These are phyloP conservation scores for Pichia eremophila DNA, from an alignment of 805 yeast species.

Conservation along the genomic window DNA sequence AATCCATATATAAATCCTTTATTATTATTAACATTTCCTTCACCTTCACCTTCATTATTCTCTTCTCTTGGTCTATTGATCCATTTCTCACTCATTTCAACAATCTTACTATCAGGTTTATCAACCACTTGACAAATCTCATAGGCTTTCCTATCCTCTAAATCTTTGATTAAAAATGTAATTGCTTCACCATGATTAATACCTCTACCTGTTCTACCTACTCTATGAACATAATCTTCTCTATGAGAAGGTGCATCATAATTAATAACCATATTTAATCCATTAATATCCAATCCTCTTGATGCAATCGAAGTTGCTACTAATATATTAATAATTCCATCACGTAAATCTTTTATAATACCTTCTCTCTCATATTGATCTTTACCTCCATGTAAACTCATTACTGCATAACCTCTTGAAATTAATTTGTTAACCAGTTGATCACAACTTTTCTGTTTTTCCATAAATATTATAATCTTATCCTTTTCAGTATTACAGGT, in stretches of 20 bases:
- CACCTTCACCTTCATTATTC: constrained; percentile 32
- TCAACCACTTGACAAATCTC: neutral
- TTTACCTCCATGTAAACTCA: constrained; percentile 86
- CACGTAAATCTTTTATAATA: constrained; percentile 62
- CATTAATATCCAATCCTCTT: constrained; percentile 89
- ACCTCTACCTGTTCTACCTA: constrained; percentile 94
- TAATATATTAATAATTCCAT: constrained; percentile 51
- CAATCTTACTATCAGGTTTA: constrained; percentile 39
- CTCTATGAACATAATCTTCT: constrained; percentile 94
- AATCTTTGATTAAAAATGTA: constrained; percentile 43
- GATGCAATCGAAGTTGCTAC: constrained; percentile 94
- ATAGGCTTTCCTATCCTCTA: neutral
- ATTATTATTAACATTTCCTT: constrained; percentile 34
- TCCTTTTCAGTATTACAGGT: constrained; percentile 27
- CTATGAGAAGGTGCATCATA: constrained; percentile 77
- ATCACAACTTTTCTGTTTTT: constrained; percentile 84
- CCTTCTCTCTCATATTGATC: constrained; percentile 74
- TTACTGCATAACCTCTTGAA: constrained; percentile 45
- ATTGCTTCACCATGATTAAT: constrained; percentile 64
- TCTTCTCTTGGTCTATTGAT: constrained; percentile 41
- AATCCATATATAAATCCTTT: constrained; percentile 42
- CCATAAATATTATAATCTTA: constrained; percentile 74
- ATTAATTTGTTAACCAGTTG: constrained; percentile 44
- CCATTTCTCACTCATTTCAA: constrained; percentile 42
- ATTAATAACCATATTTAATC: constrained; percentile 69